Percentiles rank a stretch among this genome's conserved stretches.
Conservation (phyloP, 1,284 basidiomycete species). For the Rhodotorula sp. region DNA sequence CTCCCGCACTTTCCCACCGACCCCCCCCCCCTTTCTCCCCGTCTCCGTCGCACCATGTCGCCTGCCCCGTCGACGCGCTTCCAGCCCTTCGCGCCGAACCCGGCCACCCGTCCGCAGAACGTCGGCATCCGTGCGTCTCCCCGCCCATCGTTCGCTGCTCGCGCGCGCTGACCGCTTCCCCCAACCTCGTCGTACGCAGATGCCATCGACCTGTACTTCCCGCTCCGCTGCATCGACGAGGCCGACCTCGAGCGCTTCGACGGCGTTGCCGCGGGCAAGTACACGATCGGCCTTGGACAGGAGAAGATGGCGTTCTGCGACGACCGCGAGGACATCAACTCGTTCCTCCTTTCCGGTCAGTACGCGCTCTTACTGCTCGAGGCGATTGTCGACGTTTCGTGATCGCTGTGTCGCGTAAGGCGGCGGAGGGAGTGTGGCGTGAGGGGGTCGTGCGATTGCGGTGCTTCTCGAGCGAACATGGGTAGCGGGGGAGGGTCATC, state of each 20-base stretch:
- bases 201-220: constrained; percentile 62
- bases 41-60: not conserved
- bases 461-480: no score
- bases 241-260: constrained; percentile 93
- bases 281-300: constrained; percentile 98
- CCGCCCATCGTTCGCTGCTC: not conserved
- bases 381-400: no score
- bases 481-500: no score
- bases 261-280: constrained; percentile 93
- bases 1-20: not conserved
- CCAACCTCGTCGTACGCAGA: constrained; percentile 48
- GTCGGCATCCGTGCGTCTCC: constrained; percentile 41
- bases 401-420: not conserved
- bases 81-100: constrained; percentile 32
- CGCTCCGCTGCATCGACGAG: constrained; percentile 76
- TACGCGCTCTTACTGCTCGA: not conserved
- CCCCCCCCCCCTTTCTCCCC: not conserved
- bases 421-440: no score
- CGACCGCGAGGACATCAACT: constrained; percentile 89
- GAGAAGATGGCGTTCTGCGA: constrained; percentile 73
- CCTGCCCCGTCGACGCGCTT: constrained; percentile 20
- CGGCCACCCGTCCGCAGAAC: constrained; percentile 34
- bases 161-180: not conserved
- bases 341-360: constrained; percentile 87
- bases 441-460: no score